Percentiles rank a stretch among this genome's conserved stretches.
phyloP scores from a whole-genome alignment of 169 alveolate genomes.

The Toxoplasma gondii region DNA sequence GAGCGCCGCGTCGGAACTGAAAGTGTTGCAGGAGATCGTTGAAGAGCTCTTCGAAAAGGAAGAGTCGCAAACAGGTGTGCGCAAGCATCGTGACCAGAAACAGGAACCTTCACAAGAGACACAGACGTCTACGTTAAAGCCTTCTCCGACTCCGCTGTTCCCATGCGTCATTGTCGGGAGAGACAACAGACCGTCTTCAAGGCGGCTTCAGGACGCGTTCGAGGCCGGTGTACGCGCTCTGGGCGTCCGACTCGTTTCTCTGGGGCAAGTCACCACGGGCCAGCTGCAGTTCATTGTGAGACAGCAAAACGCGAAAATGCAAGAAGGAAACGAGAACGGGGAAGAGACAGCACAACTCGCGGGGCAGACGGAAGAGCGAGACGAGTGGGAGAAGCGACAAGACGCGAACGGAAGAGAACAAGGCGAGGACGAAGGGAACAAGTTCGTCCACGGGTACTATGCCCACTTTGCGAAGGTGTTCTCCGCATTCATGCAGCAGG shows the following conservation, averaged over 20 bases:
- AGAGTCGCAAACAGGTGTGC: background rate
- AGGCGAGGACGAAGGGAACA: background rate
- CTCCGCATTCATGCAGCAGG: background rate
- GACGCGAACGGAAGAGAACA: background rate
- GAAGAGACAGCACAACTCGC: background rate
- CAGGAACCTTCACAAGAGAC: background rate
- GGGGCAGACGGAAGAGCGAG: background rate
- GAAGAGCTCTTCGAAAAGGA: background rate
- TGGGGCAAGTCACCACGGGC: slow-evolving; percentile 80
- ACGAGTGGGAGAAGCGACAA: background rate
- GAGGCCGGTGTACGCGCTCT: background rate
- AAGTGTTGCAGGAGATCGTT: background rate
- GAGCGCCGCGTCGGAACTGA: background rate
- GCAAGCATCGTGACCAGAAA: slow-evolving; percentile 5
- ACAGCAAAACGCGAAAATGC: background rate
- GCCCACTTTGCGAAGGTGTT: background rate
- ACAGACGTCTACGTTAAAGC: background rate
- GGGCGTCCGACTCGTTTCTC: background rate
- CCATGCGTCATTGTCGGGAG: slow-evolving; percentile 47
- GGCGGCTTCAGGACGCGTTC: background rate
- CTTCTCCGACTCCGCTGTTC: background rate
- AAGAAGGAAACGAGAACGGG: background rate
- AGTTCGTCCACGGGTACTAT: background rate
- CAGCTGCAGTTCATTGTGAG: slow-evolving; percentile 79
- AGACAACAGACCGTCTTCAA: slow-evolving; percentile 54